phyloP scores from a whole-genome alignment of 495 filamentous ascomycete species.

The Melanomma pulvis-pyrius region DNA sequence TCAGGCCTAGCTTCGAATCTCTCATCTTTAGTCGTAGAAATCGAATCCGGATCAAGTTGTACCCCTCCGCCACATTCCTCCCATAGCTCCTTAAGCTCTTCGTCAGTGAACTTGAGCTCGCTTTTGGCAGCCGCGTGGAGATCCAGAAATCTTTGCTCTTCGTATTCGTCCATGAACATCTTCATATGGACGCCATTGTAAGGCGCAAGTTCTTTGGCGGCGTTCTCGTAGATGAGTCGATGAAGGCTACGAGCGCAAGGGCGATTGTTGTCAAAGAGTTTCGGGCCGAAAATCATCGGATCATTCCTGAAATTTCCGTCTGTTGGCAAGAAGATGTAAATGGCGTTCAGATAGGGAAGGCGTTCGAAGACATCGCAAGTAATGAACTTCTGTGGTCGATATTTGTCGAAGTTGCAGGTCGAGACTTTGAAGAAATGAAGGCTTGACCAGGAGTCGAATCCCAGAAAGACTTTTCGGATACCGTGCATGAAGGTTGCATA shows the following conservation, averaged over 20 bases:
- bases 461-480: conserved; percentile 12
- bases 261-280: conserved; percentile 1
- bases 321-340: conserved; percentile 2
- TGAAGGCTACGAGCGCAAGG: conserved; percentile 17
- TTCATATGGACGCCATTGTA: background rate
- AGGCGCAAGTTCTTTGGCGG: conserved; percentile 3
- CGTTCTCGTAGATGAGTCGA: conserved; percentile 16
- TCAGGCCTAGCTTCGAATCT: background rate
- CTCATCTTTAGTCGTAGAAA: background rate
- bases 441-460: conserved; percentile 1
- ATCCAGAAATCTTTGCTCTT: conserved; percentile 2
- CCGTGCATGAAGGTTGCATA: conserved; percentile 12
- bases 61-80: conserved; percentile 15
- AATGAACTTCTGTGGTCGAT: background rate
- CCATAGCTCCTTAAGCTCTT: conserved; percentile 7
- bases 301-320: background rate
- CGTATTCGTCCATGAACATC: conserved; percentile 10
- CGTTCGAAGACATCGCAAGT: conserved; percentile 15
- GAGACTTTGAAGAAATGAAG: conserved; percentile 25
- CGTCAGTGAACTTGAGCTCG: background rate
- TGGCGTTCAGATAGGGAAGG: conserved; percentile 5
- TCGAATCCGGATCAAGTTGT: background rate
- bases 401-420: background rate
- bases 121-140: background rate
- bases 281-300: background rate